Evolutionary conservation across 2,329 filamentous ascomycete species (phyloP).

Genomic region (Ciborinia camelliae): DNA sequence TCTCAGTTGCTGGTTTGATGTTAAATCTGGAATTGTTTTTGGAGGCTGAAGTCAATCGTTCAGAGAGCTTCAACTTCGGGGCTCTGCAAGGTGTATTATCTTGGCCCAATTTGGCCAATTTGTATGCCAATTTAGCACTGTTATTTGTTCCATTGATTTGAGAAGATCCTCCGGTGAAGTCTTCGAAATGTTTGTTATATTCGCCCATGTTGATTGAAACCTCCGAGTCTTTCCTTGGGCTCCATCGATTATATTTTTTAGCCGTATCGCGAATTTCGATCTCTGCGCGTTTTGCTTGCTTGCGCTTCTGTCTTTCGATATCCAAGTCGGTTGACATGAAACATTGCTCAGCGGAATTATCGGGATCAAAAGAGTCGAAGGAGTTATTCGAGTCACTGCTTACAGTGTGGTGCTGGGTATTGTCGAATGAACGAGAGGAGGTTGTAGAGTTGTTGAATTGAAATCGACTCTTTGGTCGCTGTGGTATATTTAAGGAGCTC

Average conservation of each 20-base stretch:
- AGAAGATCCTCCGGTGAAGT: conserved; percentile 44
- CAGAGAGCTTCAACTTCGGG: not conserved
- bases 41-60: conserved; percentile 6
- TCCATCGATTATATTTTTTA: conserved; percentile 37
- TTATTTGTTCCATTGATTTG: conserved; percentile 11
- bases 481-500: conserved; percentile 3
- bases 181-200: conserved; percentile 45
- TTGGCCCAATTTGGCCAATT: conserved; percentile 33
- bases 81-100: conserved; percentile 14
- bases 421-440: conserved; percentile 9
- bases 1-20: not conserved
- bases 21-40: conserved; percentile 8
- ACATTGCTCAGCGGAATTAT: conserved; percentile 10
- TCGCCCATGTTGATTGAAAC: conserved; percentile 44
- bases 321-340: conserved; percentile 13
- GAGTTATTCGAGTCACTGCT: not conserved
- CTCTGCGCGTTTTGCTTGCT: conserved; percentile 27
- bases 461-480: conserved; percentile 12
- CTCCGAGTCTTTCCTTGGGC: conserved; percentile 36
- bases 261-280: conserved; percentile 36
- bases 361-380: conserved; percentile 6
- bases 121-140: conserved; percentile 3
- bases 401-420: conserved; percentile 12
- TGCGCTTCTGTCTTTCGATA: conserved; percentile 7
- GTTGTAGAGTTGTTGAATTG: not conserved